Evolutionary conservation across 306 rosid genomes (phyloP).

Genomic region (Gynostemma pentaphyllum): DNA sequence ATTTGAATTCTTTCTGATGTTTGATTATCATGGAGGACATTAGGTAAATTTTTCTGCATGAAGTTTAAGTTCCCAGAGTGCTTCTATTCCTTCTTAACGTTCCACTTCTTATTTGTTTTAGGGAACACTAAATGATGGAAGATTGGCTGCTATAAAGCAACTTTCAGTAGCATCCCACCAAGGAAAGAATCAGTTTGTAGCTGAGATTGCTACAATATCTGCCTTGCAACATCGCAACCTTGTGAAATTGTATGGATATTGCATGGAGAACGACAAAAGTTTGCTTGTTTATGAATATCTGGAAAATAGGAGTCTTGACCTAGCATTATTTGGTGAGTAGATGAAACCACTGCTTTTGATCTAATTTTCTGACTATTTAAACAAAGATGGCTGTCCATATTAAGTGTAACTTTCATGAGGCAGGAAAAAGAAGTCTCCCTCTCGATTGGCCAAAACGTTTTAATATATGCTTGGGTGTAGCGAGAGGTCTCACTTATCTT

Average conservation of each 20-base stretch:
- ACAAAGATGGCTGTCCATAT: background rate
- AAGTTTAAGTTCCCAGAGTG: background rate
- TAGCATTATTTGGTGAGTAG: conserved; percentile 16
- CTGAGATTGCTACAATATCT: conserved; percentile 24
- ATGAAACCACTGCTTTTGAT: background rate
- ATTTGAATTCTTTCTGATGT: too few relatives aligned
- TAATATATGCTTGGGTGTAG: conserved; percentile 21
- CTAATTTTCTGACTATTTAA: background rate
- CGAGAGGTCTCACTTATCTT: conserved; percentile 25
- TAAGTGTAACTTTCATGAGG: background rate
- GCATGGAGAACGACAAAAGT: conserved; percentile 16
- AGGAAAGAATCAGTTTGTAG: conserved; percentile 18
- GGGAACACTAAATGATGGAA: conserved; percentile 27
- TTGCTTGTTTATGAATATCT: conserved; percentile 27
- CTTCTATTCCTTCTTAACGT: background rate
- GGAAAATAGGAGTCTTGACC: conserved; percentile 24
- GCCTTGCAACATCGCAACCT: conserved; percentile 20
- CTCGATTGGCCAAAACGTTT: conserved; percentile 25
- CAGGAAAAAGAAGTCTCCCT: conserved; percentile 6
- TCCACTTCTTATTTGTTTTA: background rate
- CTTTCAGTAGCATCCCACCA: conserved; percentile 22
- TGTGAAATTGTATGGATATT: conserved; percentile 25
- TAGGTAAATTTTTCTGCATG: too few relatives aligned
- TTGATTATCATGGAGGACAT: too few relatives aligned
- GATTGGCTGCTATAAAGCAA: conserved; percentile 23